Conservation (phyloP, 2,329 filamentous ascomycete genomes). For the Plenodomus tracheiphilus region DNA sequence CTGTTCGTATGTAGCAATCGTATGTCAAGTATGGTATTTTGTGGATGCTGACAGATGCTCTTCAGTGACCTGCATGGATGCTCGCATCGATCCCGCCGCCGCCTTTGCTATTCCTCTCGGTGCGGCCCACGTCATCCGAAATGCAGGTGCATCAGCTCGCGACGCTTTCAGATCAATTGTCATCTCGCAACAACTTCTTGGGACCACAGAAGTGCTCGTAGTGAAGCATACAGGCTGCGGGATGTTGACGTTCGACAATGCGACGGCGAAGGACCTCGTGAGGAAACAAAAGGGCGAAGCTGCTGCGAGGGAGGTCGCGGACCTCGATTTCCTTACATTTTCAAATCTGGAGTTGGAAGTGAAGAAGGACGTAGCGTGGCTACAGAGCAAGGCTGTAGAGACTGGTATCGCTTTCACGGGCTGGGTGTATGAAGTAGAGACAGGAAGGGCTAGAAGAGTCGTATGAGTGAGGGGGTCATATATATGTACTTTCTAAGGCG, state of each 20-base stretch:
- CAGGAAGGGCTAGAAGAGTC: conserved; percentile 62
- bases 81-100: conserved; percentile 67
- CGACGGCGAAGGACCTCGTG: conserved; percentile 59
- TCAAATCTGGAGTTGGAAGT: conserved; percentile 60
- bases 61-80: conserved; percentile 79
- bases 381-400: conserved; percentile 64
- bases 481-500: too few relatives aligned
- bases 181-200: conserved; percentile 78
- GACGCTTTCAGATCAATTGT: conserved; percentile 75
- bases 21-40: not conserved
- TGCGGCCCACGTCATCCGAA: conserved; percentile 78
- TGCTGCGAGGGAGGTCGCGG: conserved; percentile 50
- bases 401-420: conserved; percentile 66
- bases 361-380: conserved; percentile 64
- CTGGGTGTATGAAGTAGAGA: conserved; percentile 80
- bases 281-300: conserved; percentile 61
- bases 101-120: conserved; percentile 73
- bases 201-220: conserved; percentile 73
- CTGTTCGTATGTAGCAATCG: conserved; percentile 55
- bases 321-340: conserved; percentile 69
- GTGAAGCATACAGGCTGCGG: conserved; percentile 77
- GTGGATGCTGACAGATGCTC: not conserved
- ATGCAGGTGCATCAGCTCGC: conserved; percentile 62
- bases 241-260: conserved; percentile 70
- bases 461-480: conserved; percentile 12